Percentiles rank a stretch among this genome's conserved stretches.
These are phyloP conservation scores for Pestalotiopsis fici DNA, from an alignment of 2,329 filamentous ascomycete species.

Conservation along the genomic window DNA sequence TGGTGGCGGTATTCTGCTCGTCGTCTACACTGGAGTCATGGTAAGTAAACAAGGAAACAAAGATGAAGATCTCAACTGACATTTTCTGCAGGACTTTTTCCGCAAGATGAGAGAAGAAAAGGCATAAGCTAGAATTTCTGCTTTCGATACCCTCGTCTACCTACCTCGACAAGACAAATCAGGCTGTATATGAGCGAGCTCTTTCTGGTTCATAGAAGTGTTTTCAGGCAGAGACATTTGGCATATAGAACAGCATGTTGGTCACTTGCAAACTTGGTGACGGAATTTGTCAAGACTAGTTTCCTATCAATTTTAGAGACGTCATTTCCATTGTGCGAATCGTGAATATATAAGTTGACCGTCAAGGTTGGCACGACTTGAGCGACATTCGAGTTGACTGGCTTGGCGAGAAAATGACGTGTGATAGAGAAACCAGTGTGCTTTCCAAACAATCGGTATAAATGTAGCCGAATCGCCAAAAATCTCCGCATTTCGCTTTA, in stretches of 20 bases:
- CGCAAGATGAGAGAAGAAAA: slow-evolving; percentile 18
- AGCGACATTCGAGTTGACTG: neutral
- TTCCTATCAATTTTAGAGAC: neutral
- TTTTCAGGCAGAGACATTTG: neutral
- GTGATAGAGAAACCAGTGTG: too few species aligned
- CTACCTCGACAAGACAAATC: neutral
- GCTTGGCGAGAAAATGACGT: neutral
- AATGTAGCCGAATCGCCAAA: neutral
- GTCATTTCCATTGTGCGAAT: neutral
- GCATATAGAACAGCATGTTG: neutral
- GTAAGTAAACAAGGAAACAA: slow-evolving; percentile 10
- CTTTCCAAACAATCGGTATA: neutral
- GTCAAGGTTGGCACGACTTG: neutral
- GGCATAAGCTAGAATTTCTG: slow-evolving; percentile 3
- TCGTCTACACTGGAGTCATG: slow-evolving; percentile 85
- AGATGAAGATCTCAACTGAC: neutral
- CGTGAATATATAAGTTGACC: neutral
- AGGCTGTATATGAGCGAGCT: neutral
- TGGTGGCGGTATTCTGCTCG: slow-evolving; percentile 64
- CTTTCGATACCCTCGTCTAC: slow-evolving; percentile 3
- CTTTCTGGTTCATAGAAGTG: neutral
- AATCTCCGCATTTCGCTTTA: neutral
- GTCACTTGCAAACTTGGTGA: neutral
- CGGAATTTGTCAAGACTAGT: neutral
- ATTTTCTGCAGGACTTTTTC: slow-evolving; percentile 20